Percentiles rank a stretch among this genome's conserved stretches.
Evolutionary conservation across 2,329 filamentous ascomycete genomes (phyloP).

Genomic region (Aspergillus caelatus): DNA sequence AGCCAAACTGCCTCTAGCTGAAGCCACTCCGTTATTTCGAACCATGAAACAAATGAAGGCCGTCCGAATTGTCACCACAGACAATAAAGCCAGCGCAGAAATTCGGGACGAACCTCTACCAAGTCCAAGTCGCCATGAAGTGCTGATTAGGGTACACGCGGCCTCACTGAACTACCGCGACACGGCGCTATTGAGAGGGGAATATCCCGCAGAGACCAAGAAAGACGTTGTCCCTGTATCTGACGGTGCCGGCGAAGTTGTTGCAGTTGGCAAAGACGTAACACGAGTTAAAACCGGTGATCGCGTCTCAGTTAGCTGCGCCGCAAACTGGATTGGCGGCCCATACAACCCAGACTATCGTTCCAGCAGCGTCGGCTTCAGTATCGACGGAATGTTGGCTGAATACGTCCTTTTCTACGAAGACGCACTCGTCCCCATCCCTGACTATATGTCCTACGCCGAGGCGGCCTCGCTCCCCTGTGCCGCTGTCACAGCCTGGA

Average conservation of each 20-base stretch:
- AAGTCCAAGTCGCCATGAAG: background rate
- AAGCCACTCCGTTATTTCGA: too few species aligned
- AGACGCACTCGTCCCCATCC: background rate
- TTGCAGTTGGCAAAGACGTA: background rate
- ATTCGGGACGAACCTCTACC: background rate
- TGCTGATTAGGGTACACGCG: conserved; percentile 5
- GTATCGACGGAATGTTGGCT: background rate
- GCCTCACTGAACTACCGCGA: conserved; percentile 10
- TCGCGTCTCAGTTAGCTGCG: background rate
- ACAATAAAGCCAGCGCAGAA: background rate
- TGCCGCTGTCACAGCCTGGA: conserved; percentile 8
- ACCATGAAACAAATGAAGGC: background rate
- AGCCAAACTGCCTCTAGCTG: too few species aligned
- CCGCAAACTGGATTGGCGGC: background rate
- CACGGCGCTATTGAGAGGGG: conserved; percentile 1
- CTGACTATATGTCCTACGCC: background rate
- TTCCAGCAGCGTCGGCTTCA: background rate
- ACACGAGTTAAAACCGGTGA: background rate
- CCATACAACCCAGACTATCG: background rate
- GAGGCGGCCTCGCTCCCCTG: conserved; percentile 6
- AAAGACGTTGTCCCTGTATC: background rate
- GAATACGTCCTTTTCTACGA: conserved; percentile 7
- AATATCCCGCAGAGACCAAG: background rate
- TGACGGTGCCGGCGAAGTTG: conserved; percentile 4
- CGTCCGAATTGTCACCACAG: background rate